Evolutionary conservation across 169 alveolate species (phyloP).

Genomic region (Cryptosporidium sp.): DNA sequence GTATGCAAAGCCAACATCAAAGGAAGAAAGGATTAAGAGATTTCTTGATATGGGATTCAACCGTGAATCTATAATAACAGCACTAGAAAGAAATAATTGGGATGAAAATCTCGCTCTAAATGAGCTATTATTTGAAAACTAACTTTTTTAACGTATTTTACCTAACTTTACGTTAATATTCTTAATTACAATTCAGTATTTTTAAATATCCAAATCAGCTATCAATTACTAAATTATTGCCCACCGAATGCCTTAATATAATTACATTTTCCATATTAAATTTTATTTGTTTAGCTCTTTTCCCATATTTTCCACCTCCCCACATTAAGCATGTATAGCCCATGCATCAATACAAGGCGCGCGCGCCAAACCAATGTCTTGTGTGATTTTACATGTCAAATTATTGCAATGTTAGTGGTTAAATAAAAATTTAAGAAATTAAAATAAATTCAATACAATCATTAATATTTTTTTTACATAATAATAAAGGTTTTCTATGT

Average conservation of each 20-base stretch:
- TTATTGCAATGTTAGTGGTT: background rate
- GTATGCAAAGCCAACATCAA: conserved; percentile 81
- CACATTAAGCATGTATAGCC: background rate
- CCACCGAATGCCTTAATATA: background rate
- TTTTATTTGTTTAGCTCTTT: no score
- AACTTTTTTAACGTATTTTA: background rate
- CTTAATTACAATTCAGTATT: background rate
- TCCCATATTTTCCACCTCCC: background rate
- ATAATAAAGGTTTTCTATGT: background rate
- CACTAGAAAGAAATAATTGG: conserved; percentile 86
- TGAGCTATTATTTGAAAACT: conserved; percentile 76
- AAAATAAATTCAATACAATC: no score
- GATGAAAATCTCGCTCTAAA: conserved; percentile 89
- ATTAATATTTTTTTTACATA: no score
- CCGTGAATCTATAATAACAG: conserved; percentile 79
- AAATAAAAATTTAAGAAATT: no score
- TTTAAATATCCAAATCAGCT: background rate
- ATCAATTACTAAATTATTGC: background rate
- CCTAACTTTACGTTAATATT: background rate
- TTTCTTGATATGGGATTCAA: conserved; percentile 84
- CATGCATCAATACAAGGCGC: background rate
- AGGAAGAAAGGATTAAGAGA: conserved; percentile 82
- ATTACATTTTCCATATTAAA: background rate
- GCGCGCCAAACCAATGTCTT: background rate
- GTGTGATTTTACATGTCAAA: conserved; percentile 7